phyloP scores from a whole-genome alignment of 768 basidiomycete species.

The Boletus sensibilis region DNA sequence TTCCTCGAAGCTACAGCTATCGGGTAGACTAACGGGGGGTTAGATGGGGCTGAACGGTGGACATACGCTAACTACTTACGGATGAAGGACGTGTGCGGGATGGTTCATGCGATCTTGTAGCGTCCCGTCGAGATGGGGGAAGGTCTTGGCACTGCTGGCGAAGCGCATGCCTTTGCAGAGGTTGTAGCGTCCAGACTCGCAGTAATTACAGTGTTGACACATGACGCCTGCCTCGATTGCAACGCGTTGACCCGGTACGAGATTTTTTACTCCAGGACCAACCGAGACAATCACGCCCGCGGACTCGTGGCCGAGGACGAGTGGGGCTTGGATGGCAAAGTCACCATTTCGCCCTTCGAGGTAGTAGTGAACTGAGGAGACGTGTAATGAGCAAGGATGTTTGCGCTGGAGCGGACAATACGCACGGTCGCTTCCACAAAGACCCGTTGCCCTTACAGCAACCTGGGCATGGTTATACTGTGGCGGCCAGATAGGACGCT shows the following conservation, averaged over 20 bases:
- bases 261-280: conserved; percentile 62
- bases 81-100: conserved; percentile 81
- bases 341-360: conserved; percentile 87
- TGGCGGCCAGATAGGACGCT: conserved; percentile 72
- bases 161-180: conserved; percentile 90
- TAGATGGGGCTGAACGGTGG: conserved; percentile 4
- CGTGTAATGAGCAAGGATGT: not conserved
- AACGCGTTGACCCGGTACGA: conserved; percentile 80
- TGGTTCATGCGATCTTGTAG: conserved; percentile 88
- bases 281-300: conserved; percentile 87
- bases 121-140: conserved; percentile 91
- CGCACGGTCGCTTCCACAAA: conserved; percentile 85
- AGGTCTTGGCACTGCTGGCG: conserved; percentile 85
- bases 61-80: conserved; percentile 50
- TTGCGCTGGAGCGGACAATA: conserved; percentile 14
- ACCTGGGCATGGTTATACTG: conserved; percentile 75
- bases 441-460: conserved; percentile 76
- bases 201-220: conserved; percentile 74
- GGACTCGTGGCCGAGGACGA: conserved; percentile 93
- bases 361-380: conserved; percentile 81
- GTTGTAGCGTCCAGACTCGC: conserved; percentile 82
- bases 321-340: conserved; percentile 80
- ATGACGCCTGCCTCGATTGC: conserved; percentile 92
- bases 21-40: conserved; percentile 58
- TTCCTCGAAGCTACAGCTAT: conserved; percentile 69